Evolutionary conservation across 352 stramenopile species (phyloP).

Genomic region (Thalassiosira exigua): DNA sequence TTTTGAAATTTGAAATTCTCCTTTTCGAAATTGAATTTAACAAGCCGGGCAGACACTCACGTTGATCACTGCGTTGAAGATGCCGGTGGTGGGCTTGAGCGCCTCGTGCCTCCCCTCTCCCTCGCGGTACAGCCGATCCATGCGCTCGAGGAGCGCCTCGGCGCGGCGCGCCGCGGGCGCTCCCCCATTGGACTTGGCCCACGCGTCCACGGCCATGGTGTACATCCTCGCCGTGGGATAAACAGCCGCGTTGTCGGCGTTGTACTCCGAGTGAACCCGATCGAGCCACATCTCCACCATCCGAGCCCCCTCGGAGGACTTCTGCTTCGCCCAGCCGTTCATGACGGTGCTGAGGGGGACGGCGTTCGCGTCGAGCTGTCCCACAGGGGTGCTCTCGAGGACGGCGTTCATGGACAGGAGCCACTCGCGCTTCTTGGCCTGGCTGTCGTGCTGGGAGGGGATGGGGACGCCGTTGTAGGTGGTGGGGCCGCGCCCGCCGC

Average conservation of each 20-base stretch:
- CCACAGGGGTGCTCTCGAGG: slow-evolving; percentile 69
- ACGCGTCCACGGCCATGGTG: slow-evolving; percentile 47
- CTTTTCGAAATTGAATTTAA: slow-evolving; percentile 40
- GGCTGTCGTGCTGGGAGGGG: slow-evolving; percentile 35
- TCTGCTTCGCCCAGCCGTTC: slow-evolving; percentile 83
- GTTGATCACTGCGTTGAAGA: slow-evolving; percentile 50
- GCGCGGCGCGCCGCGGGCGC: slow-evolving; percentile 15
- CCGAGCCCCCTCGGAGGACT: slow-evolving; percentile 68
- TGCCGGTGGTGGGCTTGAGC: slow-evolving; percentile 26
- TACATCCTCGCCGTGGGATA: slow-evolving; percentile 71
- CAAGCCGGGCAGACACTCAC: slow-evolving; percentile 15
- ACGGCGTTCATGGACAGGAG: slow-evolving; percentile 78
- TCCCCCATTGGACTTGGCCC: slow-evolving; percentile 27
- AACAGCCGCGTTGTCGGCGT: slow-evolving; percentile 68
- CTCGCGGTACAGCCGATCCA: slow-evolving; percentile 33
- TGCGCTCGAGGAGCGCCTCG: slow-evolving; percentile 32
- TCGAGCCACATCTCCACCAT: slow-evolving; percentile 82
- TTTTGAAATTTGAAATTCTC: slow-evolving; percentile 12
- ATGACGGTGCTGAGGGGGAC: slow-evolving; percentile 75
- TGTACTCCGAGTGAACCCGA: slow-evolving; percentile 67
- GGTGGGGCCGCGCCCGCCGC: background rate
- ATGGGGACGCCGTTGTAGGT: slow-evolving; percentile 37
- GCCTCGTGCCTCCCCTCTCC: slow-evolving; percentile 4
- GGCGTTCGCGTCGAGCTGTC: slow-evolving; percentile 64
- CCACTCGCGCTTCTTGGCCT: slow-evolving; percentile 77